phyloP scores from a whole-genome alignment of 495 filamentous ascomycete genomes.

The Aspergillus hancockii region DNA sequence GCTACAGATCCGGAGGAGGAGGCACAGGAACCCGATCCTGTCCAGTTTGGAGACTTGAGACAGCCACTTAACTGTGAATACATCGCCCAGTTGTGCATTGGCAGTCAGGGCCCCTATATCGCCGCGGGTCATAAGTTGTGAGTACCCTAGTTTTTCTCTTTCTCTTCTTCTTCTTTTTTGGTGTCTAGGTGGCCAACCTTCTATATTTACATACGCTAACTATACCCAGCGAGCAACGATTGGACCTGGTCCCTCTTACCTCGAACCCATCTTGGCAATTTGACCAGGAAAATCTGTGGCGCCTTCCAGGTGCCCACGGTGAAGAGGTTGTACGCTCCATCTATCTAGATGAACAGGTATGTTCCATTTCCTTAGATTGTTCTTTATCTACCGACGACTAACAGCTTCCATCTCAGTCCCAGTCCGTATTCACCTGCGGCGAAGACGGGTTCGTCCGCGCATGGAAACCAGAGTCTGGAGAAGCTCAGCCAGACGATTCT shows the following conservation, averaged over 20 bases:
- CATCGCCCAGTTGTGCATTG: conserved; percentile 67
- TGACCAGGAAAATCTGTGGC: conserved; percentile 60
- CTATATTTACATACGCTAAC: conserved; percentile 10
- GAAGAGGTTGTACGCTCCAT: conserved; percentile 82
- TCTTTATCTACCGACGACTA: background rate
- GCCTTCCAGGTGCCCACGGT: conserved; percentile 75
- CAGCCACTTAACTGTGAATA: conserved; percentile 76
- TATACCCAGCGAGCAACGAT: conserved; percentile 54
- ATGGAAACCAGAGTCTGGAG: conserved; percentile 36
- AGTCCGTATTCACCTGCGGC: conserved; percentile 72
- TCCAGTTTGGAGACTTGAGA: conserved; percentile 76
- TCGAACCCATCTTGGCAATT: conserved; percentile 60
- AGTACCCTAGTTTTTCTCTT: conserved; percentile 17
- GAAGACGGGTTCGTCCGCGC: conserved; percentile 71
- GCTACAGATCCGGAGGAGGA: conserved; percentile 59
- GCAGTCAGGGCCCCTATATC: conserved; percentile 49
- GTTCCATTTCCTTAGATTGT: conserved; percentile 11
- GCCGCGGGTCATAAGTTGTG: conserved; percentile 47
- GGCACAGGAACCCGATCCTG: conserved; percentile 48
- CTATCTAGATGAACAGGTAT: conserved; percentile 67
- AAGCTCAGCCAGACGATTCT: conserved; percentile 18
- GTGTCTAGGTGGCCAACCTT: too few relatives aligned
- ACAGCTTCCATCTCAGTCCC: conserved; percentile 41
- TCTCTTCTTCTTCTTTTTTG: conserved; percentile 6
- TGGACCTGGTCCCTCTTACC: conserved; percentile 67